These are phyloP conservation scores for Botryosphaeria dothidea DNA, from an alignment of 2,329 filamentous ascomycete species.

Conservation along the genomic window DNA sequence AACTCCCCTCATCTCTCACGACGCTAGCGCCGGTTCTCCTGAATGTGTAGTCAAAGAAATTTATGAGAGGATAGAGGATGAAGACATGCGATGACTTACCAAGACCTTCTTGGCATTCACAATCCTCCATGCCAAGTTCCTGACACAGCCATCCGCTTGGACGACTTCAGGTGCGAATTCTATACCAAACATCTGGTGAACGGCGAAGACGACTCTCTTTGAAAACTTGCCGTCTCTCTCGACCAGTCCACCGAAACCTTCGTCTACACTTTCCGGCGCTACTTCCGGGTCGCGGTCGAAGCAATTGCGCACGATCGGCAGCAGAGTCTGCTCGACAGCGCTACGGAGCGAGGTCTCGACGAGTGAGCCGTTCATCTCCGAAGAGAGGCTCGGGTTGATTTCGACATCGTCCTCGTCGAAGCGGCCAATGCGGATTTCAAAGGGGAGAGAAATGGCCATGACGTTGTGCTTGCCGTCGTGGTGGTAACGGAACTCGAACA, in stretches of 20 bases:
- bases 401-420: slow-evolving; percentile 75
- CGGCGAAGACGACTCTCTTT: slow-evolving; percentile 86
- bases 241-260: slow-evolving; percentile 81
- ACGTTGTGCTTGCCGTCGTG: slow-evolving; percentile 90
- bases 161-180: slow-evolving; percentile 94
- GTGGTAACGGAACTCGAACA: slow-evolving; percentile 97
- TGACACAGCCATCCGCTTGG: slow-evolving; percentile 84
- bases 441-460: slow-evolving; percentile 90
- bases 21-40: too few relatives aligned
- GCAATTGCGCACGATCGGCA: slow-evolving; percentile 87
- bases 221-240: slow-evolving; percentile 88
- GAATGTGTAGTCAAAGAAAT: background rate
- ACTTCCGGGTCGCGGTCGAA: slow-evolving; percentile 90
- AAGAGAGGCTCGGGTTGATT: slow-evolving; percentile 30
- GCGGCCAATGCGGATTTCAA: slow-evolving; percentile 80
- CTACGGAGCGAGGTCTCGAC: slow-evolving; percentile 61
- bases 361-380: background rate
- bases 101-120: slow-evolving; percentile 94
- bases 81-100: slow-evolving; percentile 56
- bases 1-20: too few relatives aligned
- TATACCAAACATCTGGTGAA: slow-evolving; percentile 94
- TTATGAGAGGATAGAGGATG: background rate
- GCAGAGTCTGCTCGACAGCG: slow-evolving; percentile 73
- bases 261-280: slow-evolving; percentile 75
- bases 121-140: slow-evolving; percentile 89